phyloP scores from a whole-genome alignment of 768 basidiomycete genomes.

The Lactifluus volemus region DNA sequence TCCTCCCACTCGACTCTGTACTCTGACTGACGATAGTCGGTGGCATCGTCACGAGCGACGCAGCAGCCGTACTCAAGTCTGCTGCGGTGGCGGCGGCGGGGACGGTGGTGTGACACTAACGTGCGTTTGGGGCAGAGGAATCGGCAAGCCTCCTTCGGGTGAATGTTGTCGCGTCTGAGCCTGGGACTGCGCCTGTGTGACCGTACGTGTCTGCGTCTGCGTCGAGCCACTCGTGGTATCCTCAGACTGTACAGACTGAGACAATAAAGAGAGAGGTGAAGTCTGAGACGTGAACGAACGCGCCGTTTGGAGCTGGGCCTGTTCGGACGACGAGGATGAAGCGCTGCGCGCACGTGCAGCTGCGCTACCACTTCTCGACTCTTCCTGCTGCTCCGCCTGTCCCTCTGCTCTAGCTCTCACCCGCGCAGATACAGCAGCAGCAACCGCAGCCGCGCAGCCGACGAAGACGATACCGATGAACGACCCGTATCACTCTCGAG shows the following conservation, averaged over 20 bases:
- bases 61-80: no score
- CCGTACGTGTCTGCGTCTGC: conserved; percentile 19
- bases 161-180: conserved; percentile 17
- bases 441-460: neutral
- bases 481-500: neutral
- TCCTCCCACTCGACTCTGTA: conserved; percentile 43
- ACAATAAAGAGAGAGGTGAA: conserved; percentile 21
- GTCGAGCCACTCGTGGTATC: conserved; percentile 3
- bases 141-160: neutral
- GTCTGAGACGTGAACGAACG: conserved; percentile 7
- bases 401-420: neutral
- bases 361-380: conserved; percentile 9
- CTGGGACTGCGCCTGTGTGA: neutral
- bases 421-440: neutral
- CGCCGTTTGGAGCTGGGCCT: neutral
- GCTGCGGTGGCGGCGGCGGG: no score
- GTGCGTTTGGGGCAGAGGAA: neutral
- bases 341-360: conserved; percentile 10
- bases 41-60: conserved; percentile 46
- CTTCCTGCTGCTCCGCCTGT: conserved; percentile 9
- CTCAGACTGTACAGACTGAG: conserved; percentile 16
- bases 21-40: conserved; percentile 43
- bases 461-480: neutral
- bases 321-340: conserved; percentile 13
- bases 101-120: no score